Base-by-base conservation (phyloP, 352 stramenopile species). In the Phytopythium boreale region DNA sequence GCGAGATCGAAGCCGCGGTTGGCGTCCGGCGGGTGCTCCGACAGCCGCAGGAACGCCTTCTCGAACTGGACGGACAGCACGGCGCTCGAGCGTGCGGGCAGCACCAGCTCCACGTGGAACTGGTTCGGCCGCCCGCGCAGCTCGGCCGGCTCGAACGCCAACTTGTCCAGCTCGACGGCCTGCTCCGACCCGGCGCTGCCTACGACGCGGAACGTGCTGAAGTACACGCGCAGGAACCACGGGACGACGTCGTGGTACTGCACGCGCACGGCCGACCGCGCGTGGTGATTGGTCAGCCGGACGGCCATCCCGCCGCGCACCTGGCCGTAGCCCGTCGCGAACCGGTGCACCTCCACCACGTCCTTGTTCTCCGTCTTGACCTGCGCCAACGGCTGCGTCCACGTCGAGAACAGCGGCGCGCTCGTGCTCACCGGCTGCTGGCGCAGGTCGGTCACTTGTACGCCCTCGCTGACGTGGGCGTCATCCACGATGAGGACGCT, bases 1-100 rank as follows among this genome's bases (percentile, higher is more conserved):
- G 82, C 66, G 20, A 95, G 76, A 50, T 96, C 88, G 63, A 96
- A 96, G 43, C 89, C 89, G 14, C 88, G 83, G 60, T 93, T 96
- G 37, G 89, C 84, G 66, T 96, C 89, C 0, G 88, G 87, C 15
- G 89, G 89, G 59, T 96, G 89, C 50, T 93, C 80, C 15, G 80
- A 90, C 17, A 96, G 68, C 8, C 82, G 84, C 44, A 96, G 50
- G 64, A 96, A 96, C 34, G 69, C 78, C 61, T 95, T 93, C 24
- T 94, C 81, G 63, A 96, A 88, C 37, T 90, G 72, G 49, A 93
- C 68, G 11, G 84, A 92, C 29, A 94, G 77, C 11, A 88, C 66
- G 9, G 93, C 52, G 11, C 73, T 77, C 20, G 77, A 71, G 29
- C 80, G 79, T 5, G 86, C 76, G 0, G 82, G 80, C 22, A 96